Evolutionary conservation across 2,329 filamentous ascomycete genomes (phyloP).

Genomic region (Zymoseptoria crescenta): DNA sequence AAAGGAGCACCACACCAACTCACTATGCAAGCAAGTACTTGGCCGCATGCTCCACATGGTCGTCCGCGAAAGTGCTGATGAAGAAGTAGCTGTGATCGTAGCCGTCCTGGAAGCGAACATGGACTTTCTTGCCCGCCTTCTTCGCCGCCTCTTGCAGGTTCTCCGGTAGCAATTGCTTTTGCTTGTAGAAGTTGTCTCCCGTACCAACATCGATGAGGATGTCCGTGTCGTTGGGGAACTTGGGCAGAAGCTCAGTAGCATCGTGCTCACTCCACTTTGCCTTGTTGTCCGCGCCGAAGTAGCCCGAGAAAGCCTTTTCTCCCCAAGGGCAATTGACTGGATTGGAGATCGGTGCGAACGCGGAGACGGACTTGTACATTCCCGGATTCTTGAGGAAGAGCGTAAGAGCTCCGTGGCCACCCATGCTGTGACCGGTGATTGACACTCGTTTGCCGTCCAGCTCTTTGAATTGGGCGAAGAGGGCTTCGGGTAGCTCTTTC

Average conservation of each 20-base stretch:
- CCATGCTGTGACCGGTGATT: slow-evolving; percentile 95
- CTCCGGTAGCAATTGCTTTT: slow-evolving; percentile 85
- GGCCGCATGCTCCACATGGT: slow-evolving; percentile 86
- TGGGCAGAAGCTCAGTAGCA: slow-evolving; percentile 78
- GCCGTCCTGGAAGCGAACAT: slow-evolving; percentile 74
- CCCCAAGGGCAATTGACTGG: slow-evolving; percentile 74
- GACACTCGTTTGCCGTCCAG: slow-evolving; percentile 65
- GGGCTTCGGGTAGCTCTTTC: slow-evolving; percentile 69
- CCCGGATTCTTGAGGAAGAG: slow-evolving; percentile 87
- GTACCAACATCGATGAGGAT: slow-evolving; percentile 88
- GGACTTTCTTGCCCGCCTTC: slow-evolving; percentile 64
- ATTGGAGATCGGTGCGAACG: slow-evolving; percentile 20
- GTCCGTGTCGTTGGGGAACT: slow-evolving; percentile 64
- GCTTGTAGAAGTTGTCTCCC: slow-evolving; percentile 93
- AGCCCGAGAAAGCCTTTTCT: slow-evolving; percentile 87
- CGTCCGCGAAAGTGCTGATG: slow-evolving; percentile 80
- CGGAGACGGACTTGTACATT: slow-evolving; percentile 52
- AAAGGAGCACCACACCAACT: neutral
- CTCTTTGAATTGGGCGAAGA: slow-evolving; percentile 63
- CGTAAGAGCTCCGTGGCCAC: slow-evolving; percentile 88
- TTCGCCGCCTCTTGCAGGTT: slow-evolving; percentile 77
- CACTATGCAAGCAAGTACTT: slow-evolving; percentile 55
- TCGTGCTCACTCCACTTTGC: slow-evolving; percentile 83
- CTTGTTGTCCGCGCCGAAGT: slow-evolving; percentile 67
- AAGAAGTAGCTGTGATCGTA: slow-evolving; percentile 99